These are phyloP conservation scores for Dactylellina parvicollis DNA, from an alignment of 2,329 filamentous ascomycete species.

Conservation along the genomic window DNA sequence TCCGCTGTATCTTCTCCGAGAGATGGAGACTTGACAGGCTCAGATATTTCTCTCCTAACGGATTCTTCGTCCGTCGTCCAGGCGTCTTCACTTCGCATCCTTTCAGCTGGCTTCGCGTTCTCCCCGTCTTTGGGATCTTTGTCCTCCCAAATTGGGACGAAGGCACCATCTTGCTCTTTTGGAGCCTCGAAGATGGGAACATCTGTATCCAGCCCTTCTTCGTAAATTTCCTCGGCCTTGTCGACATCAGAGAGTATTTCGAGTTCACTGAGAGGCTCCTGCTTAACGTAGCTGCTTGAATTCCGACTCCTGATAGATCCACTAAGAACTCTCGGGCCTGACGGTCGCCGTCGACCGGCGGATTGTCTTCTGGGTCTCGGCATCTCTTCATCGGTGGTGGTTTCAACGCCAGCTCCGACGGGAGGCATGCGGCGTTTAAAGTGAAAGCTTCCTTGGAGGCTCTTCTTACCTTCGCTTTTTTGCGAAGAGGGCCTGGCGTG, in stretches of 20 bases:
- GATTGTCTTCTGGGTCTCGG: conserved; percentile 28
- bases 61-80: conserved; percentile 46
- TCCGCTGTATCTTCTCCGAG: not conserved
- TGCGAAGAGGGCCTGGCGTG: conserved; percentile 30
- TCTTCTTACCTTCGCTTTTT: conserved; percentile 39
- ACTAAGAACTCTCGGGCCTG: conserved; percentile 28
- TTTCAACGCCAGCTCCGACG: conserved; percentile 31
- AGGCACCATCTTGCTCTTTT: conserved; percentile 24
- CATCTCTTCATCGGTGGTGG: conserved; percentile 50
- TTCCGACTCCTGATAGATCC: conserved; percentile 33
- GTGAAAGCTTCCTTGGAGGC: conserved; percentile 39
- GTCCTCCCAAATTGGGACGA: conserved; percentile 49
- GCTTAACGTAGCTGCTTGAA: conserved; percentile 39
- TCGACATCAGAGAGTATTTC: conserved; percentile 27
- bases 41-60: not conserved
- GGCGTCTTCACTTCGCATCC: conserved; percentile 40
- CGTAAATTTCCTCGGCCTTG: conserved; percentile 31
- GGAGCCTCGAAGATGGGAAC: conserved; percentile 36
- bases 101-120: conserved; percentile 11
- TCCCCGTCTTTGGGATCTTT: conserved; percentile 31
- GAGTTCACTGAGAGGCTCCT: conserved; percentile 47
- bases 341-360: conserved; percentile 16
- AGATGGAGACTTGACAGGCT: conserved; percentile 2
- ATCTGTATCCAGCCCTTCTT: conserved; percentile 36
- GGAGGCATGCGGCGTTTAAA: conserved; percentile 41